Evolutionary conservation across 2,329 filamentous ascomycete genomes (phyloP).

Genomic region (Colletotrichum musicola): DNA sequence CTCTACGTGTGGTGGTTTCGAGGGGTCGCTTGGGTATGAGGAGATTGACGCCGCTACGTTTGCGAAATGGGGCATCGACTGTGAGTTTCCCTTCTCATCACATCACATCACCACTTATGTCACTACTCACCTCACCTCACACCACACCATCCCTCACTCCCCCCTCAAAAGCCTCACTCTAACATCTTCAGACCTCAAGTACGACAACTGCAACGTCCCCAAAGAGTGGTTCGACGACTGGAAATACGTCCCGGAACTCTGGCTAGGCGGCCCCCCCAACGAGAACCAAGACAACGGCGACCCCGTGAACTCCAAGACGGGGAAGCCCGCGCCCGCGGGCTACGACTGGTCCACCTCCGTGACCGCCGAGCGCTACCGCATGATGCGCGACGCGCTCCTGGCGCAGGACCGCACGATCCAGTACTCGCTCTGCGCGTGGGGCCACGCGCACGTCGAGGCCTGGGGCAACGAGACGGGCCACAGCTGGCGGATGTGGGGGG

Average conservation of each 20-base stretch:
- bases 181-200: conserved; percentile 70
- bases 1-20: conserved; percentile 67
- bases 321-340: conserved; percentile 56
- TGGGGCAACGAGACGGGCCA: conserved; percentile 64
- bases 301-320: conserved; percentile 44
- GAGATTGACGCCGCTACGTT: conserved; percentile 69
- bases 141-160: no score
- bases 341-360: conserved; percentile 65
- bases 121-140: no score
- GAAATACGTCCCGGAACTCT: conserved; percentile 44
- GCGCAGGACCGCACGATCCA: conserved; percentile 59
- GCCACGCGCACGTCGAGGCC: conserved; percentile 59
- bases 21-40: conserved; percentile 69
- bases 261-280: conserved; percentile 48
- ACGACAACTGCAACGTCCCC: conserved; percentile 66
- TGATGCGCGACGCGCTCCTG: conserved; percentile 66
- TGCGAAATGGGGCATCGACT: conserved; percentile 70
- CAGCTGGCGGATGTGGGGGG: conserved; percentile 59
- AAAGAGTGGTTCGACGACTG: conserved; percentile 52
- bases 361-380: conserved; percentile 59
- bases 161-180: no score
- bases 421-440: conserved; percentile 68
- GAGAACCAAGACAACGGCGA: conserved; percentile 41
- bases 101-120: no score
- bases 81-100: conserved; percentile 44